Conservation (phyloP, 768 basidiomycete species). For the Collybiopsis luxurians region DNA sequence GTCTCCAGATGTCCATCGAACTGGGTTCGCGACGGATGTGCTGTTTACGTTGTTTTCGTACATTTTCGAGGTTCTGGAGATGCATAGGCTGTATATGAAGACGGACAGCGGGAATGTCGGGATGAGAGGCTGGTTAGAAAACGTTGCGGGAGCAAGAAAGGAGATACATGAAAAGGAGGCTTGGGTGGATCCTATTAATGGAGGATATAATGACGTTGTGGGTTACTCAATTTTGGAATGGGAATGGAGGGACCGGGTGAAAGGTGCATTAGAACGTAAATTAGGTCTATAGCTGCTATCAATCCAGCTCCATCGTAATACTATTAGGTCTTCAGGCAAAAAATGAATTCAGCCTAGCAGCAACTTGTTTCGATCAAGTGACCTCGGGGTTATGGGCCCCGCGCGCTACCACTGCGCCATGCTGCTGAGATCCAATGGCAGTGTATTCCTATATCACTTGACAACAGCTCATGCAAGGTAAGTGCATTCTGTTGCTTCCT, state of each 20-base stretch:
- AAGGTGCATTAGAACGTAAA: not conserved
- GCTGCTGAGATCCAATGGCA: constrained; percentile 44
- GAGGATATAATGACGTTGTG: not conserved
- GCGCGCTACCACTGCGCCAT: constrained; percentile 60
- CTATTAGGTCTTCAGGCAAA: too few species aligned
- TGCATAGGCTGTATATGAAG: not conserved
- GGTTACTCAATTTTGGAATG: not conserved
- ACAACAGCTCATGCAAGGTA: too few species aligned
- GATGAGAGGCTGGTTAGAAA: not conserved
- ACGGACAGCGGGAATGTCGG: not conserved
- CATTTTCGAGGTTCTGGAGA: not conserved
- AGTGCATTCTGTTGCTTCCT: too few species aligned
- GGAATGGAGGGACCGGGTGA: not conserved
- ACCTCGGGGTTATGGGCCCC: constrained; percentile 64
- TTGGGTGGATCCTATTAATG: not conserved
- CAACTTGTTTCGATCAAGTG: constrained; percentile 66
- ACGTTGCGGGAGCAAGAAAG: not conserved
- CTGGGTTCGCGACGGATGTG: not conserved
- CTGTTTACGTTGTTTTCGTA: not conserved
- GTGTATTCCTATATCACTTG: too few species aligned
- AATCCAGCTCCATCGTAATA: too few species aligned
- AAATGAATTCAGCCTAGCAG: constrained; percentile 38
- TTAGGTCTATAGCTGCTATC: not conserved
- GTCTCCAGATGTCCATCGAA: not conserved
- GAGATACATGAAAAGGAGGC: not conserved